Evolutionary conservation across 2,329 filamentous ascomycete genomes (phyloP), one percentile per base, ranked within the genome.

Genomic region (Fulvia fulva): DNA sequence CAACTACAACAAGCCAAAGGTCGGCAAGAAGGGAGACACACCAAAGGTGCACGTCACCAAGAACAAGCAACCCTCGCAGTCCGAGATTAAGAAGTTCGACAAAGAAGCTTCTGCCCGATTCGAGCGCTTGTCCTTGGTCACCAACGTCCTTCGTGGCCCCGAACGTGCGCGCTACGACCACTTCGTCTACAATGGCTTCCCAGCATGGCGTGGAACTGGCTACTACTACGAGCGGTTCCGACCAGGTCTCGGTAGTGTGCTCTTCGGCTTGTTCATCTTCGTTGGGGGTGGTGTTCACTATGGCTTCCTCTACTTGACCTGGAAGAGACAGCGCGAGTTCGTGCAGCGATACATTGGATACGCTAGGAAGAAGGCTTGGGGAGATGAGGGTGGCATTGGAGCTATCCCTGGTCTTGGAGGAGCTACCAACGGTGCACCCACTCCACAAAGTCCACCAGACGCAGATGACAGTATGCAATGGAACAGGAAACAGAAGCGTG

Each of bases 181-280:
- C 75, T 99, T 97, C 79, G 77, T 97, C 60, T 78, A 80, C 73
- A 91, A 97, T 75, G 94, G 94, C 61, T 99, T 99, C 79, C 94
- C 94, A 30, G 85, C 85, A 56, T 99, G 94, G 94, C 92, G 93
- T 78, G 94, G 94, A 58, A 97, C 93, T 46, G 93, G 94, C 62
- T 99, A 99, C 83, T 99, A 97, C 82, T 99, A 99, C 80, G 87
- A 86, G 69, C 87, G 94, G 58, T 97, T 93, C 82, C 85, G 94
- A 21, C 94, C 94, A 1, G 94, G 94, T 8, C 80, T 97, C 46
- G 91, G 90, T 59, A 89, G 89, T 14, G 94, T 96, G 47, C 75
- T 97, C 53, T 61, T 87, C 25, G 92, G 93, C 50, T 77, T 96
- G 43, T 91, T 97, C 75, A 73, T 96, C 62, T 84, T 90, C 53